Conservation (phyloP, 140 eudicot genomes). For the Senecio squalidus region DNA sequence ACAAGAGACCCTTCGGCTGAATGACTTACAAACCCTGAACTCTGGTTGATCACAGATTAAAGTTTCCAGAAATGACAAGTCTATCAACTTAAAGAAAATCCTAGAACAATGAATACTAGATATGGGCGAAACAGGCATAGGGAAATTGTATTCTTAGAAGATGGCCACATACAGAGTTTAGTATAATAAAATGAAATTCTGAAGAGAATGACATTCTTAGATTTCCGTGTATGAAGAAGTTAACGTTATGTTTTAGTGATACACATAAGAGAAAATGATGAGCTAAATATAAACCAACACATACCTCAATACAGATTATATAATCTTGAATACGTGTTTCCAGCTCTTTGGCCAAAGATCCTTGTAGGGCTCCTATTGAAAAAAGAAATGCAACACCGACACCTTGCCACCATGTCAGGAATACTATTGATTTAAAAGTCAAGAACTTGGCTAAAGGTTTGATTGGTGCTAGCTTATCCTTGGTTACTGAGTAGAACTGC, state of each 20-base stretch:
- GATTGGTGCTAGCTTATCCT: constrained; percentile 76
- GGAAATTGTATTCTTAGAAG: not conserved
- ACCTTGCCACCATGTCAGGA: constrained; percentile 99
- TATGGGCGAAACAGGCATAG: not conserved
- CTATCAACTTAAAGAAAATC: too few species aligned
- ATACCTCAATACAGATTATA: constrained; percentile 86
- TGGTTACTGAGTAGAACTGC: constrained; percentile 85
- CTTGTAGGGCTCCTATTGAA: constrained; percentile 71
- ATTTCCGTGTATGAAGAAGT: too few species aligned
- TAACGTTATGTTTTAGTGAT: not conserved
- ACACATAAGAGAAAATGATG: not conserved
- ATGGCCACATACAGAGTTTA: too few species aligned
- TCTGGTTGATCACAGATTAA: not conserved
- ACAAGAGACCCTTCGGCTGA: not conserved
- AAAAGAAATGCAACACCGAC: constrained; percentile 77
- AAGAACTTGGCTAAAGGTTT: constrained; percentile 92
- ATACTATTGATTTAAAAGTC: constrained; percentile 82
- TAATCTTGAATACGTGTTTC: constrained; percentile 80
- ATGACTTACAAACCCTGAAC: not conserved
- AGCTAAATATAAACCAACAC: not conserved
- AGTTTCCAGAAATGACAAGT: too few species aligned
- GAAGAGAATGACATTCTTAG: not conserved
- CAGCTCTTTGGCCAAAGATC: constrained; percentile 67
- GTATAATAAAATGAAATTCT: too few species aligned
- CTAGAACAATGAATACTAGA: too few species aligned